Conservation (phyloP, 73 alveolate species). For the Blepharisma japonicum region DNA sequence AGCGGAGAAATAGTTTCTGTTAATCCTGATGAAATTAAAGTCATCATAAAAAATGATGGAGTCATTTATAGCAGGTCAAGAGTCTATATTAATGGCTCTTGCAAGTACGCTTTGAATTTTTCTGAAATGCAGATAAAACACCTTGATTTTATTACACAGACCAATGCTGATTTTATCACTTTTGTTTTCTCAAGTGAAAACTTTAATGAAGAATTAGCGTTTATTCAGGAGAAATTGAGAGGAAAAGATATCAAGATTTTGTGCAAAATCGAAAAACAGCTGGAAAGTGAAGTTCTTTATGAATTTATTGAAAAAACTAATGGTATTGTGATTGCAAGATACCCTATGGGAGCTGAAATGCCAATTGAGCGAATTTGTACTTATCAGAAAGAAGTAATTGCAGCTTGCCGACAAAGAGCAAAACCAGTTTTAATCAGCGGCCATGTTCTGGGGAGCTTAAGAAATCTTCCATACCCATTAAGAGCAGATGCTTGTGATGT, state of each 20-base stretch:
- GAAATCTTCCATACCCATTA: conserved; percentile 19
- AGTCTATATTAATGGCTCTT: conserved; percentile 4
- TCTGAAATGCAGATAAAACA: conserved; percentile 6
- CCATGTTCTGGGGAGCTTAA: conserved; percentile 15
- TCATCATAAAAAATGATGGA: neutral
- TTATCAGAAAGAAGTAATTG: conserved; percentile 7
- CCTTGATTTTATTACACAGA: neutral
- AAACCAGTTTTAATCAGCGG: conserved; percentile 28
- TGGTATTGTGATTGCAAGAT: conserved; percentile 10
- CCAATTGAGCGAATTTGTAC: conserved; percentile 22
- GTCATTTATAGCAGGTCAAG: conserved; percentile 9
- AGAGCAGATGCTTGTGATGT: conserved; percentile 28
- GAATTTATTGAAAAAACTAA: neutral
- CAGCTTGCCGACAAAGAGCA: neutral
- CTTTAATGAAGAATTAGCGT: neutral
- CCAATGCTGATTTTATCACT: neutral
- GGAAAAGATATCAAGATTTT: neutral
- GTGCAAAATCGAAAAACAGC: neutral
- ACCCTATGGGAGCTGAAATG: conserved; percentile 28
- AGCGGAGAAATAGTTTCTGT: conserved; percentile 2
- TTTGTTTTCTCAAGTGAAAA: neutral
- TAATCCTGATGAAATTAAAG: neutral
- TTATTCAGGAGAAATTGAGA: neutral
- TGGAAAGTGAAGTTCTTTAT: neutral
- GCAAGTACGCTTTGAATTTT: neutral